Conservation (phyloP, 441 rosid genomes). For the Syzygium malaccense region DNA sequence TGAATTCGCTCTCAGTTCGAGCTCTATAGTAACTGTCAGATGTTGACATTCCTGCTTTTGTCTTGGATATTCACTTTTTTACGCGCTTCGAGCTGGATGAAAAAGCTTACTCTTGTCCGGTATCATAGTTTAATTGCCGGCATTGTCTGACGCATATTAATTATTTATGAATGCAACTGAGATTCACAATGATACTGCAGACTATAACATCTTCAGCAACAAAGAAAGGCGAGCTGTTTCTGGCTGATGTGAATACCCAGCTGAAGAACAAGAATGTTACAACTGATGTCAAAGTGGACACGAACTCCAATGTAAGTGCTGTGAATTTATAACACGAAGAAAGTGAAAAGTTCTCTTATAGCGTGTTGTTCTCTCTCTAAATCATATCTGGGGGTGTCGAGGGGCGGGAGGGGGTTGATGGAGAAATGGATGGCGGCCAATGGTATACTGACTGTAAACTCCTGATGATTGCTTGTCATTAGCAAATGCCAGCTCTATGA, state of each 20-base stretch:
- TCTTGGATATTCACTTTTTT: neutral
- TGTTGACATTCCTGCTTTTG: neutral
- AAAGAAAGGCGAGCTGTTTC: constrained; percentile 52
- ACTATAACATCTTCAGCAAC: constrained; percentile 47
- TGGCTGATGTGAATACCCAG: constrained; percentile 61
- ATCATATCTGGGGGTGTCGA: neutral
- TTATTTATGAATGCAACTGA: neutral
- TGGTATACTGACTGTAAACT: neutral
- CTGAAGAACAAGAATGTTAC: constrained; percentile 82
- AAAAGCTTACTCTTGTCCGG: neutral
- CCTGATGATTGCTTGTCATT: neutral
- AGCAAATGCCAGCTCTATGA: neutral
- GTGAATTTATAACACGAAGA: neutral
- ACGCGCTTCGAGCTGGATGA: neutral
- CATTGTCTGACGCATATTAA: neutral
- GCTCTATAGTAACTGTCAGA: neutral
- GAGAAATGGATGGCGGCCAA: neutral
- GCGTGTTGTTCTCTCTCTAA: neutral
- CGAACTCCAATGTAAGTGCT: constrained; percentile 73
- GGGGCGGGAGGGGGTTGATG: neutral
- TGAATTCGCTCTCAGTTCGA: neutral
- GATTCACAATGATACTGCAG: constrained; percentile 18
- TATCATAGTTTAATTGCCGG: neutral
- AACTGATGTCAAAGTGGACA: constrained; percentile 85
- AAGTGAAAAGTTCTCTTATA: neutral